Base-by-base conservation (phyloP, 768 basidiomycete species). In the Mycena haematopus region DNA sequence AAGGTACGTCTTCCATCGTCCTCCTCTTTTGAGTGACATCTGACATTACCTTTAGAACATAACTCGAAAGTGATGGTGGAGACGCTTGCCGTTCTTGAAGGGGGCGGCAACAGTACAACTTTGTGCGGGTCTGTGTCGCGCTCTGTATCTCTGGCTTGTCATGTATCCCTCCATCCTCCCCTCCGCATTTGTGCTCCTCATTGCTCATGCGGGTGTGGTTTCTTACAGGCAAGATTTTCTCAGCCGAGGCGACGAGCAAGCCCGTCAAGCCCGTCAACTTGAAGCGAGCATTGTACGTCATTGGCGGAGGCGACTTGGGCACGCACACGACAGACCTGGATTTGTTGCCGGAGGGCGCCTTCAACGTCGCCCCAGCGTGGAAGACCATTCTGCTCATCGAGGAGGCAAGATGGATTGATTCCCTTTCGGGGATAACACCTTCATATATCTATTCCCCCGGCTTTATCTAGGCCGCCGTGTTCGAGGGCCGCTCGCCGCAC, bases 401-500 rank as follows among this genome's bases (percentile, higher is more conserved):
- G 56, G 84, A 86, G 71, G 79, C 77, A 35, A 0, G 62, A 57
- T 2, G 7, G 2, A 24, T 38, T 22, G 6, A 29, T 44, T 42
- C 29, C 25, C 40, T 44, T 42, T 42, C n/a, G 10, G 40, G 38
- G 40, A 42, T 19, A 21, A 15, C 27, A 29, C 31, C 31, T 21
- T 2, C 40, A 27, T 19, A 4, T n/a, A n/a, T n/a, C n/a, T n/a
- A n/a, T 31, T 31, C 9, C 4, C 29, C 9, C 29, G 4, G n/a
- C n/a, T n/a, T n/a, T 9, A 31, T 31, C 2, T 10, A 79, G 75
- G 86, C 87, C 6, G 88, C 90, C 73, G 87, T 91, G 5, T 91
- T 89, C 31, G 88, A 90, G 68, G 83, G 86, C 70, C 83, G 88
- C 7, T 85, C 85, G 4, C 75, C 88, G 40, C 84, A 87, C 58